A percentile compares a stretch with the other conserved stretches of the same genome.
These are phyloP conservation scores for Davidsoniella virescens DNA, from an alignment of 2,329 filamentous ascomycete species.

Conservation along the genomic window DNA sequence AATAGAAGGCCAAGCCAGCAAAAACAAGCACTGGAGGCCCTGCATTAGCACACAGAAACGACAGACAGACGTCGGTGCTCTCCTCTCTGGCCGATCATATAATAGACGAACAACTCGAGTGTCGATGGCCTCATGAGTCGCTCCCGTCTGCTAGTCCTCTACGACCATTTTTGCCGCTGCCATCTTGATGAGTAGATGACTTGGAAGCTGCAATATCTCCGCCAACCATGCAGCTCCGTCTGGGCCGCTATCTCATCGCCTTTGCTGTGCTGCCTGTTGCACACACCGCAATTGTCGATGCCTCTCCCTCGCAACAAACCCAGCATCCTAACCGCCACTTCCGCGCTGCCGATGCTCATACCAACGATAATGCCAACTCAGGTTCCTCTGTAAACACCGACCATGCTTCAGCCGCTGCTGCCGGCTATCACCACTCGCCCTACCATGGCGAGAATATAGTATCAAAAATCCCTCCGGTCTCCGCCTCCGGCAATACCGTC, in stretches of 20 bases:
- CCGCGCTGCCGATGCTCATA: neutral
- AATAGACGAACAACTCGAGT: neutral
- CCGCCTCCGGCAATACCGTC: constrained; percentile 4
- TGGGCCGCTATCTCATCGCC: constrained; percentile 12
- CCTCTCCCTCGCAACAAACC: constrained; percentile 9
- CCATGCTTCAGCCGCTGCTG: constrained; percentile 12
- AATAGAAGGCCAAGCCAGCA: no score
- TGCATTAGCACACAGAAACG: no score
- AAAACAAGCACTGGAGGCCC: no score
- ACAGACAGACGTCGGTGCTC: no score
- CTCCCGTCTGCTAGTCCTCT: constrained; percentile 3
- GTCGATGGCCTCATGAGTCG: constrained; percentile 13
- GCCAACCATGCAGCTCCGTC: constrained; percentile 13
- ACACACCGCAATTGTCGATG: constrained; percentile 12
- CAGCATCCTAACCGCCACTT: constrained; percentile 4
- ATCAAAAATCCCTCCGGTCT: constrained; percentile 4
- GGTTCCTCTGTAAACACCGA: neutral
- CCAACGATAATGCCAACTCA: neutral
- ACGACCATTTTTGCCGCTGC: neutral
- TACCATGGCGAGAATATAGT: constrained; percentile 5
- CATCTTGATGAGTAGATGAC: constrained; percentile 12
- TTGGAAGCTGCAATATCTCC: constrained; percentile 3
- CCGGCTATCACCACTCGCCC: constrained; percentile 8
- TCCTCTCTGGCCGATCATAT: no score
- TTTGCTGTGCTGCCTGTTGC: constrained; percentile 13